A percentile compares a stretch with the other conserved stretches of the same genome.
Evolutionary conservation across 2,329 filamentous ascomycete species (phyloP).

Genomic region (Ophiostoma pallidulum): DNA sequence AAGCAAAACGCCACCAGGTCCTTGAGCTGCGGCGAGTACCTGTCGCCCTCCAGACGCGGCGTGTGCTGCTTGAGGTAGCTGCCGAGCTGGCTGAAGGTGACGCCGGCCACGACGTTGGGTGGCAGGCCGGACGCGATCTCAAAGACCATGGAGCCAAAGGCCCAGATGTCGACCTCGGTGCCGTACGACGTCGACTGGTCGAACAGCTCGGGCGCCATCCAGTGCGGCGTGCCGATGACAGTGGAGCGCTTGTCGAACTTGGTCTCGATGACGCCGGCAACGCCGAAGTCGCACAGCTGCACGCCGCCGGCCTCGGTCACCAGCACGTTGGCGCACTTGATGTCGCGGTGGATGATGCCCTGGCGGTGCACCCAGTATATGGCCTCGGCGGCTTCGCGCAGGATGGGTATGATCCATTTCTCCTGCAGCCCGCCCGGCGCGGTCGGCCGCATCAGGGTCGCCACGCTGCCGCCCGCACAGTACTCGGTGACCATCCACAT

Average conservation of each 20-base stretch:
- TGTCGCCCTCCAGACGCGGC: conserved; percentile 60
- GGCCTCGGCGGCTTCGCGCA: conserved; percentile 51
- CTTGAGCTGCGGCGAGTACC: conserved; percentile 60
- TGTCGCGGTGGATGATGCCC: conserved; percentile 61
- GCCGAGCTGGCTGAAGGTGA: conserved; percentile 42
- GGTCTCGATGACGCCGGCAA: conserved; percentile 67
- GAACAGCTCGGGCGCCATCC: conserved; percentile 78
- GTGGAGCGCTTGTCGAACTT: conserved; percentile 70
- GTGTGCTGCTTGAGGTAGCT: conserved; percentile 50
- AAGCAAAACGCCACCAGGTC: conserved; percentile 66
- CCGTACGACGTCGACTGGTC: conserved; percentile 54
- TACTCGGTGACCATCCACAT: conserved; percentile 88
- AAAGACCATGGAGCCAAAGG: conserved; percentile 70
- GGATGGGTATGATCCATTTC: conserved; percentile 29
- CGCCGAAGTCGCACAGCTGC: conserved; percentile 78
- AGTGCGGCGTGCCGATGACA: conserved; percentile 73
- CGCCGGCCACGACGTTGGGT: conserved; percentile 53
- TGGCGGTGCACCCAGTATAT: conserved; percentile 59
- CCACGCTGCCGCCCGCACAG: conserved; percentile 75
- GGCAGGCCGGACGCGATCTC: conserved; percentile 73
- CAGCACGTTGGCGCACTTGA: conserved; percentile 71
- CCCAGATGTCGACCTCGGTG: conserved; percentile 73
- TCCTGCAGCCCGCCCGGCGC: conserved; percentile 56
- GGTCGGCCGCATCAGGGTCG: conserved; percentile 60
- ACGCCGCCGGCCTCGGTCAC: conserved; percentile 68